These are phyloP conservation scores for Aureobasidium sp. DNA, from an alignment of 2,329 filamentous ascomycete genomes.

Conservation along the genomic window DNA sequence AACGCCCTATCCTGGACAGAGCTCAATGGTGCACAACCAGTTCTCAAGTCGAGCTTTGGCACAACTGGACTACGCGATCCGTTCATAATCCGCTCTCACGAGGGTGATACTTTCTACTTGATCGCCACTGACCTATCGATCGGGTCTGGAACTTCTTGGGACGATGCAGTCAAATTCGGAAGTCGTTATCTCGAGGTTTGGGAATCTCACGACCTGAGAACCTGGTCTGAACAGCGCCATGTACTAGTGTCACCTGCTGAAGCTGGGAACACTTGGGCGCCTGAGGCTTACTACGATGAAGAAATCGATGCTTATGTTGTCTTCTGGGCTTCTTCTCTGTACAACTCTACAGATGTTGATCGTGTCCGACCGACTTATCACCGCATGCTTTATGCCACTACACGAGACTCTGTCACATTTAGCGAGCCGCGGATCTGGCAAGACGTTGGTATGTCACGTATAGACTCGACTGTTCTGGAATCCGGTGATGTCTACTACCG, in stretches of 20 bases:
- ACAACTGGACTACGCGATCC: conserved; percentile 45
- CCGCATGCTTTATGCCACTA: conserved; percentile 46
- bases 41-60: conserved; percentile 38
- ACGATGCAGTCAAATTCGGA: conserved; percentile 37
- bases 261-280: conserved; percentile 48
- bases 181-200: conserved; percentile 46
- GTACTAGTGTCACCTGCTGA: conserved; percentile 40
- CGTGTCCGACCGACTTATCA: conserved; percentile 40
- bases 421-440: conserved; percentile 42
- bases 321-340: conserved; percentile 43
- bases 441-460: conserved; percentile 42
- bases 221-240: conserved; percentile 45
- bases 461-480: conserved; percentile 45
- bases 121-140: conserved; percentile 48
- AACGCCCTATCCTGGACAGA: conserved; percentile 44
- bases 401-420: conserved; percentile 44
- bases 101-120: conserved; percentile 44
- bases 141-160: conserved; percentile 46
- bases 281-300: conserved; percentile 43
- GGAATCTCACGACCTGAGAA: conserved; percentile 43
- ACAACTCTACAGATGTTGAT: conserved; percentile 31
- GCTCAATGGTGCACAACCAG: conserved; percentile 40
- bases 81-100: conserved; percentile 43
- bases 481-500: conserved; percentile 38
- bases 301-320: conserved; percentile 34